Evolutionary conservation across 768 basidiomycete genomes (phyloP).

Genomic region (Mycena maculata): DNA sequence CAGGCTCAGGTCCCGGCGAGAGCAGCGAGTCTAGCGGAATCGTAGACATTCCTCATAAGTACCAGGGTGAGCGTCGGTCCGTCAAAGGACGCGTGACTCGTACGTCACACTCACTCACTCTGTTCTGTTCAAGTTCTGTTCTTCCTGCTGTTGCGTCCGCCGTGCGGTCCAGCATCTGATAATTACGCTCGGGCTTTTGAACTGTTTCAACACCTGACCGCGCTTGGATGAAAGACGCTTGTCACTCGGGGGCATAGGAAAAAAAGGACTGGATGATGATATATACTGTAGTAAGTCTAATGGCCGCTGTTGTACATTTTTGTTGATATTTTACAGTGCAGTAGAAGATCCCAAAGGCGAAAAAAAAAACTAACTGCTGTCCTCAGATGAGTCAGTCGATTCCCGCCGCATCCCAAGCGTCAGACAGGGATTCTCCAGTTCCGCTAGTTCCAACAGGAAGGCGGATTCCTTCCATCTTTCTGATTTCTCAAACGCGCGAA

Average conservation of each 20-base stretch:
- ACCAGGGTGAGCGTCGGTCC: not conserved
- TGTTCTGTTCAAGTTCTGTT: too few relatives aligned
- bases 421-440: slow-evolving; percentile 41
- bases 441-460: slow-evolving; percentile 69
- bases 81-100: too few relatives aligned
- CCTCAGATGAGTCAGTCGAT: slow-evolving; percentile 27
- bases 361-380: slow-evolving; percentile 25
- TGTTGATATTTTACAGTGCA: slow-evolving; percentile 28
- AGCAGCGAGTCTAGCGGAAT: slow-evolving; percentile 21
- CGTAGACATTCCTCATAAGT: slow-evolving; percentile 19
- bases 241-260: too few relatives aligned
- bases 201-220: too few relatives aligned
- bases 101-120: too few relatives aligned
- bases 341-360: not conserved
- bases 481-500: slow-evolving; percentile 63
- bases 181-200: too few relatives aligned
- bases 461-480: slow-evolving; percentile 75
- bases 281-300: not conserved
- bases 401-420: not conserved
- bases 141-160: too few relatives aligned
- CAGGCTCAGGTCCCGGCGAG: slow-evolving; percentile 21
- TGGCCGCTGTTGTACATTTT: slow-evolving; percentile 19
- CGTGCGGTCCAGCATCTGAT: too few relatives aligned
- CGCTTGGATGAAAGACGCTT: too few relatives aligned
- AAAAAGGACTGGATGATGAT: not conserved